Conservation (phyloP, 345 rosid species). For the Populus euphratica region DNA sequence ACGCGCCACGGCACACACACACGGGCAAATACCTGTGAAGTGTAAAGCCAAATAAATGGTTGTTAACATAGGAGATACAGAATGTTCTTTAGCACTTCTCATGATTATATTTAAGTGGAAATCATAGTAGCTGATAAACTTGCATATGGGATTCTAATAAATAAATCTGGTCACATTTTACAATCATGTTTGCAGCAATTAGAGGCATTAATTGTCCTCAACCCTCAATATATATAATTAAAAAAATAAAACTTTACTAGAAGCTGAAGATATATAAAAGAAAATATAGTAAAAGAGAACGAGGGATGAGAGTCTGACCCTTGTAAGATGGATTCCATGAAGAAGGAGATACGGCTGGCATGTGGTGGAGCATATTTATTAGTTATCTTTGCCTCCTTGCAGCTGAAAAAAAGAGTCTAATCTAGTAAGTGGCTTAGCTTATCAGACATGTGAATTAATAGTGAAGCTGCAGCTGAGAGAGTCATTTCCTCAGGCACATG, state of each 20-base stretch:
- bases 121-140: no score
- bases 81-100: no score
- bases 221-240: no score
- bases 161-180: neutral
- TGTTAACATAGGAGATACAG: neutral
- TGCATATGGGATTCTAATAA: neutral
- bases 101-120: no score
- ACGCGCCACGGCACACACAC: conserved; percentile 22
- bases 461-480: no score
- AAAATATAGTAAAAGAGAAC: neutral
- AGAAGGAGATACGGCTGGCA: conserved; percentile 18
- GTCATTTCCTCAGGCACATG: no score
- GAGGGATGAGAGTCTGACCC: conserved; percentile 23
- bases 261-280: neutral
- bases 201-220: neutral
- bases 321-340: conserved; percentile 35
- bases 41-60: conserved; percentile 11
- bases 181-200: neutral
- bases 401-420: neutral
- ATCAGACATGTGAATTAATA: no score
- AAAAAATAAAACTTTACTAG: neutral
- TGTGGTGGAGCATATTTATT: conserved; percentile 36
- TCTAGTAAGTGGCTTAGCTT: no score
- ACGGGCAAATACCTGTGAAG: conserved; percentile 28
- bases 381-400: neutral